Base-by-base conservation (phyloP, 2,329 filamentous ascomycete species). In the Eutypella sp. region DNA sequence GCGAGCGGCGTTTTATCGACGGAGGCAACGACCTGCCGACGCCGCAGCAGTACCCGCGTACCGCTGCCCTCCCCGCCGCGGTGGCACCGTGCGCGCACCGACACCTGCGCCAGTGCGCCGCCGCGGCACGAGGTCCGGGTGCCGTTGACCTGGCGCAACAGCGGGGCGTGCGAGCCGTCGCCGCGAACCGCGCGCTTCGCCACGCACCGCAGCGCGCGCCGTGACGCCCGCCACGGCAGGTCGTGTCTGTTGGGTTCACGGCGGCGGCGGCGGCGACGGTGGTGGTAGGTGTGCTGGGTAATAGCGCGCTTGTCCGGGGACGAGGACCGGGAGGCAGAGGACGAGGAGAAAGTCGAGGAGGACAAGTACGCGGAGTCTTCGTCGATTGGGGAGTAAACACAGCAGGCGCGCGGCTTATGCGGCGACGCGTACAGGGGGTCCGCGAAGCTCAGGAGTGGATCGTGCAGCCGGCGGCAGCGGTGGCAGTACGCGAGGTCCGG, bases 61-160 rank as follows among this genome's bases (percentile, higher is more conserved):
- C n/a, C n/a, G n/a, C n/a, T n/a, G n/a, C n/a, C n/a, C n/a, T n/a
- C n/a, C n/a, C n/a, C n/a, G 37, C 54, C 47, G 22, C 45, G 41
- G 16, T 55, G 57, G 39, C 54, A 59, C 16, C 57, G 49, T 43
- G 53, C 47, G 7, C 51, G 47, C 7, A 57, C 42, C 4, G 57
- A 51, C 19, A 43, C 40, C 36, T 59, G 57, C 2, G 46, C 43
- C 42, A 59, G 19, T 4, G 52, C 47, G 7, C 57, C 55, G 15
- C 44, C 50, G 8, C 53, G 45, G 38, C 54, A 58, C 1, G 20
- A 40, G 9, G 57, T 59, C 11, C 38, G 15, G 2, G 55, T 58
- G 44, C 57, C 56, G 33, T 59, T 59, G 2, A 59, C 53, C 37
- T 59, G 55, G 37, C 48, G 49, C 33, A 59, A 41, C 16, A 59